Evolutionary conservation across 2,329 filamentous ascomycete species (phyloP), one percentile per base, ranked within the genome.

Genomic region (Aspergillus sp.): DNA sequence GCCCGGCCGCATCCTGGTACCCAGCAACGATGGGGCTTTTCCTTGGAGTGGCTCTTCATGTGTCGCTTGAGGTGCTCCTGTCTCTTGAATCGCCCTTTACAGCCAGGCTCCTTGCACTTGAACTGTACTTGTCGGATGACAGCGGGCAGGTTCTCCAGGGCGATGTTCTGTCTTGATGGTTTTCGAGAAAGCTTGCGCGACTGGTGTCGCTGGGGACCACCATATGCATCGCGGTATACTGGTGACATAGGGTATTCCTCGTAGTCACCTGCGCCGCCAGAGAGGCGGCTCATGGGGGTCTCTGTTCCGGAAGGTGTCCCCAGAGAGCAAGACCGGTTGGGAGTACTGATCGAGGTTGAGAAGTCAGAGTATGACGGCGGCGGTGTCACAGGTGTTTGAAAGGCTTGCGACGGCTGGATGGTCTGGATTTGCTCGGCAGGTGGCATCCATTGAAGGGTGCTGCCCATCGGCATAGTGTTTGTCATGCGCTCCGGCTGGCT

Each of bases 51-150:
- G 11, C 65, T 73, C 54, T 67, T 70, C 59, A 70, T 68, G 51
- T 76, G 73, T 8, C 73, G 59, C 58, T 74, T 73, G 12, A 75
- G 57, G 44, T 75, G 73, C 48, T 76, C 73, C 46, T 72, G 69
- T 38, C 73, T 58, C 58, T 72, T 71, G 54, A 76, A 76, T 5
- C 66, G 66, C 6, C 67, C 67, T 43, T 64, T 64, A 51, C 72
- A 74, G 6, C 67, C 69, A 2, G 64, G 61, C 37, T 67, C 63
- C 33, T 64, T 62, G 59, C 72, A 69, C 49, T 64, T 61, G 52
- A 70, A 67, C 30, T 66, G 64, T 2, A 73, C 61, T 56, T 68
- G 61, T 39, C 65, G 66, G 36, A 69, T 68, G 35, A 67, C 63
- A 0, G 62, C 51, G 1, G 66, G 66, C 3, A 69, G 44, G 39